These are phyloP conservation scores for Suillus americanus DNA, from an alignment of 768 basidiomycete genomes.

Conservation along the genomic window DNA sequence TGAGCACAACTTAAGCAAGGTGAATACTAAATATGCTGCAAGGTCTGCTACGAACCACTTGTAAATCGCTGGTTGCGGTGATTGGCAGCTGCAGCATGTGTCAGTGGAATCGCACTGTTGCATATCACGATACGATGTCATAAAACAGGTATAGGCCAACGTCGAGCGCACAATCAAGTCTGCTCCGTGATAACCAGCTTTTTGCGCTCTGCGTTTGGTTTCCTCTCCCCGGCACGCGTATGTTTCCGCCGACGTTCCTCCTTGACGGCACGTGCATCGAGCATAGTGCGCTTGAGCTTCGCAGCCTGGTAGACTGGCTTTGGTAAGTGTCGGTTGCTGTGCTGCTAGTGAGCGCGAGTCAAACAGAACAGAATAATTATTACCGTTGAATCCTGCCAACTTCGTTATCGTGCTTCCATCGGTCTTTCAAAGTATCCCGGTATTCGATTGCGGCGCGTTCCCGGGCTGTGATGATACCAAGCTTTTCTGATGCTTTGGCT, in stretches of 20 bases:
- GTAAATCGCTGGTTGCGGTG: neutral
- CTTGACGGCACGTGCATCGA: slow-evolving; percentile 86
- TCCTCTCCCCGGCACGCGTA: slow-evolving; percentile 79
- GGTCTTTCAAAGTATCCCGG: slow-evolving; percentile 79
- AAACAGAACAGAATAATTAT: slow-evolving; percentile 24
- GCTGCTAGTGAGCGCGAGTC: slow-evolving; percentile 4
- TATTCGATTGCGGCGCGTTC: slow-evolving; percentile 94
- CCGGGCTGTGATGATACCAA: slow-evolving; percentile 87
- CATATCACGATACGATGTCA: neutral
- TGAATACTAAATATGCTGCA: neutral
- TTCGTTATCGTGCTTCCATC: slow-evolving; percentile 84
- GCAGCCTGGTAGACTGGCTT: slow-evolving; percentile 88
- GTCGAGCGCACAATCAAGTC: slow-evolving; percentile 25
- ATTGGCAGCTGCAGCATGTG: neutral
- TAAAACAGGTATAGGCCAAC: neutral
- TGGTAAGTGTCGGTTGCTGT: slow-evolving; percentile 79
- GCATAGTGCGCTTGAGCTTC: slow-evolving; percentile 89
- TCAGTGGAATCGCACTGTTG: neutral
- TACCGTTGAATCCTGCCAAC: slow-evolving; percentile 82
- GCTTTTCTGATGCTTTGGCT: slow-evolving; percentile 85
- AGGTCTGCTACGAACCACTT: neutral
- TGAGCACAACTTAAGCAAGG: neutral
- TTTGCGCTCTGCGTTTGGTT: slow-evolving; percentile 90
- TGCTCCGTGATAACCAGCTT: slow-evolving; percentile 85
- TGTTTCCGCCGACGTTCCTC: slow-evolving; percentile 92